Percentiles rank a stretch among this genome's conserved stretches.
Conservation (phyloP, 2,329 filamentous ascomycete species). For the Nannizziopsis arthrosporioides region DNA sequence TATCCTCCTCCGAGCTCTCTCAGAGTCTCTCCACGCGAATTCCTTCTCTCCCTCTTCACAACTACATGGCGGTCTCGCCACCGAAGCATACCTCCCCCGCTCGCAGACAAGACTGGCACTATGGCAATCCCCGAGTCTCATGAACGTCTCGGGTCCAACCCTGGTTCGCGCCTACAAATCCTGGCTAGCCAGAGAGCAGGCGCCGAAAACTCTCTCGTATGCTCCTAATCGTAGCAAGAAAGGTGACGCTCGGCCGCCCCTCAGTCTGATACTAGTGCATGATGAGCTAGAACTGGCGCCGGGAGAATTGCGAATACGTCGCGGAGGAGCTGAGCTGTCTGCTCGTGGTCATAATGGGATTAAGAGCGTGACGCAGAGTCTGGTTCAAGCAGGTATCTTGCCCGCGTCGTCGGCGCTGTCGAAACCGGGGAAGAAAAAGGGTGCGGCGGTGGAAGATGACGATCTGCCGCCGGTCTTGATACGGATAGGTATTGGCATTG, state of each 20-base stretch:
- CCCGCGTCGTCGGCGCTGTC: constrained; percentile 32
- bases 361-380: constrained; percentile 49
- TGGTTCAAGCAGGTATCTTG: constrained; percentile 37
- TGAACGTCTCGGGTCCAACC: constrained; percentile 74
- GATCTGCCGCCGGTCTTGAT: constrained; percentile 31
- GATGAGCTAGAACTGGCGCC: constrained; percentile 71
- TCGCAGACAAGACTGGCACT: constrained; percentile 48
- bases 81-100: constrained; percentile 37
- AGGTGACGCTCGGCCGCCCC: constrained; percentile 7
- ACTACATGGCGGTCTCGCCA: constrained; percentile 41
- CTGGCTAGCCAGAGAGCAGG: constrained; percentile 19
- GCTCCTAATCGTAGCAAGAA: background rate
- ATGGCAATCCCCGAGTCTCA: constrained; percentile 62
- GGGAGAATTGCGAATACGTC: constrained; percentile 54
- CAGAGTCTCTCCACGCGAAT: constrained; percentile 37
- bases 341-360: constrained; percentile 64
- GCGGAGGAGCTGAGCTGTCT: constrained; percentile 47
- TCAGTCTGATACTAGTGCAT: constrained; percentile 64
- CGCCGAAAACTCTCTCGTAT: background rate
- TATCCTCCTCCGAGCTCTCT: constrained; percentile 54
- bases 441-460: background rate
- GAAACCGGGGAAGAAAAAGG: constrained; percentile 12
- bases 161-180: constrained; percentile 53
- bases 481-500: constrained; percentile 74
- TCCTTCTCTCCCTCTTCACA: constrained; percentile 38